Evolutionary conservation across 2,329 filamentous ascomycete genomes (phyloP).

Genomic region (Colletotrichum falcatum): DNA sequence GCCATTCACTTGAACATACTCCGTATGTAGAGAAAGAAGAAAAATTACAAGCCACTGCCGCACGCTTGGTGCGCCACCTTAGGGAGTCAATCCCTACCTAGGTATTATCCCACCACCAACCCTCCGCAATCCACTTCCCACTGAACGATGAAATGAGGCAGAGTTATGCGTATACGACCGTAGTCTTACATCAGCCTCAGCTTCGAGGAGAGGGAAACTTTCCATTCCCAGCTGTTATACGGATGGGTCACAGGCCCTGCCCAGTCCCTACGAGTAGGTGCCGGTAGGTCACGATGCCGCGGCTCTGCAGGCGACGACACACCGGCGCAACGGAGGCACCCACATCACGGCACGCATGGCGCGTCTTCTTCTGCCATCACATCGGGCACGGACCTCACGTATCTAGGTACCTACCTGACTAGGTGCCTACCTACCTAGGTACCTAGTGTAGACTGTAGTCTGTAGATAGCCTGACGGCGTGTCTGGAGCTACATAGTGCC

Average conservation of each 20-base stretch:
- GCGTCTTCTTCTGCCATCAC: neutral
- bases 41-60: neutral
- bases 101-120: neutral
- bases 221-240: neutral
- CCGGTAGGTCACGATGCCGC: neutral
- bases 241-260: neutral
- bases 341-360: too few species aligned
- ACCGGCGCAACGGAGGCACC: neutral
- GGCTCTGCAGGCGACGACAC: neutral
- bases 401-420: too few species aligned
- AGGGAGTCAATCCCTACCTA: neutral
- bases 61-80: neutral
- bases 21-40: neutral
- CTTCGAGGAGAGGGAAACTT: neutral
- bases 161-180: slow-evolving; percentile 13
- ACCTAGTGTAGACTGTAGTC: too few species aligned
- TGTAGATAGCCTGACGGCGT: slow-evolving; percentile 25
- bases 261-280: neutral
- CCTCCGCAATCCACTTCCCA: neutral
- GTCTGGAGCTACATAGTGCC: slow-evolving; percentile 11
- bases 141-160: slow-evolving; percentile 15
- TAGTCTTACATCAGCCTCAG: slow-evolving; percentile 9
- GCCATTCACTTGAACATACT: neutral
- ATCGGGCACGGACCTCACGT: slow-evolving; percentile 28
- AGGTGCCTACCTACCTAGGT: too few species aligned